Evolutionary conservation across 306 rosid species (phyloP).

Genomic region (Trifolium subterraneum): DNA sequence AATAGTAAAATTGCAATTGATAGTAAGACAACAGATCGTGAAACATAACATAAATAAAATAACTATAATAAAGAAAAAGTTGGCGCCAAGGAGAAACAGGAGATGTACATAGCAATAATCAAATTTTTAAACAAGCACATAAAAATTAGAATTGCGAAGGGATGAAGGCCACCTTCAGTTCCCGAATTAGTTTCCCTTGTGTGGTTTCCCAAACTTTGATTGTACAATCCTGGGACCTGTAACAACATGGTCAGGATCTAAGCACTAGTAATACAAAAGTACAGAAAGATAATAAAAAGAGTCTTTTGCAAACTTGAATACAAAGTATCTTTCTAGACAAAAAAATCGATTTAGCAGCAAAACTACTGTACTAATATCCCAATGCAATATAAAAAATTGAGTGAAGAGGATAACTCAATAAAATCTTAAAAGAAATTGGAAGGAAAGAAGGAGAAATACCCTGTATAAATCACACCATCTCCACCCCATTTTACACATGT

Average conservation of each 20-base stretch:
- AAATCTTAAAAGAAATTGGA: slow-evolving; percentile 4
- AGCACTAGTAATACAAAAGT: slow-evolving; percentile 3
- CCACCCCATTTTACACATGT: slow-evolving; percentile 99
- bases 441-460: slow-evolving; percentile 53
- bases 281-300: not conserved
- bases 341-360: not conserved
- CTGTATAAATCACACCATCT: slow-evolving; percentile 92
- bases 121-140: slow-evolving; percentile 10
- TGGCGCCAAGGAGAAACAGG: slow-evolving; percentile 18
- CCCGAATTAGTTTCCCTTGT: slow-evolving; percentile 92
- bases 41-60: slow-evolving; percentile 3
- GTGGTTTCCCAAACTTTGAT: slow-evolving; percentile 94
- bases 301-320: slow-evolving; percentile 9
- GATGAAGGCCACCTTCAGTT: slow-evolving; percentile 63
- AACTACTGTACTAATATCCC: not conserved
- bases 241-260: slow-evolving; percentile 34
- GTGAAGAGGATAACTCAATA: not conserved
- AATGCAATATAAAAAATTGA: slow-evolving; percentile 2
- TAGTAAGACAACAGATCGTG: not conserved
- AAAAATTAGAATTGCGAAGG: not conserved
- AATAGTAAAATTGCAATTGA: not conserved
- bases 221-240: slow-evolving; percentile 91
- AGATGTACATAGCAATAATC: not conserved
- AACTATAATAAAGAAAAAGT: slow-evolving; percentile 3
- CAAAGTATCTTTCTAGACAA: not conserved